Conservation (phyloP, 306 rosid species). For the Mucuna pruriens region DNA sequence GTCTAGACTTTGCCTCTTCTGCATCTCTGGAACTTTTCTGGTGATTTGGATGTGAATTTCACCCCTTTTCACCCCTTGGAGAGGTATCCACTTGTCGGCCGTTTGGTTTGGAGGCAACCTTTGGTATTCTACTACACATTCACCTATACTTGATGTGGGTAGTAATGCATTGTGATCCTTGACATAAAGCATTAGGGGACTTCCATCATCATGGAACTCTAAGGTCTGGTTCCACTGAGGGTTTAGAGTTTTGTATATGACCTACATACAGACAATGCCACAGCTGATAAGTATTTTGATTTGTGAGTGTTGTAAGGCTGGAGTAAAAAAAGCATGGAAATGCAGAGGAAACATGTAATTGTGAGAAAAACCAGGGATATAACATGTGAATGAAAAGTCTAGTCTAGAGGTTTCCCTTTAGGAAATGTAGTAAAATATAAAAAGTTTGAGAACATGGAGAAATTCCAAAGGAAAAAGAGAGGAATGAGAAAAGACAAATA, state of each 20-base stretch:
- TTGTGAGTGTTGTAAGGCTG: neutral
- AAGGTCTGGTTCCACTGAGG: slow-evolving; percentile 96
- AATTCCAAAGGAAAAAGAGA: neutral
- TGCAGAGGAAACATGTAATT: neutral
- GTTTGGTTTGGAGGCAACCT: slow-evolving; percentile 77
- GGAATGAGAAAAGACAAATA: neutral
- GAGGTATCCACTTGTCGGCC: slow-evolving; percentile 98
- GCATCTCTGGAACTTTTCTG: slow-evolving; percentile 76
- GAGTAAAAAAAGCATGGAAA: slow-evolving; percentile 4
- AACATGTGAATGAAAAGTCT: neutral
- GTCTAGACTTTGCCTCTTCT: slow-evolving; percentile 63
- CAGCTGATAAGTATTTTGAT: slow-evolving; percentile 14
- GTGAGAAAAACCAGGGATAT: neutral
- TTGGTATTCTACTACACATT: slow-evolving; percentile 88
- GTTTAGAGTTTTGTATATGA: slow-evolving; percentile 75
- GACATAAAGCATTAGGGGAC: slow-evolving; percentile 74
- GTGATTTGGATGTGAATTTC: slow-evolving; percentile 90
- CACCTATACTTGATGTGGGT: slow-evolving; percentile 81
- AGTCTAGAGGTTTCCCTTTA: neutral
- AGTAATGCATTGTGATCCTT: slow-evolving; percentile 87
- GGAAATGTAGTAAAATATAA: neutral
- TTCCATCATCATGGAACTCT: slow-evolving; percentile 87
- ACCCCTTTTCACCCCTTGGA: slow-evolving; percentile 88
- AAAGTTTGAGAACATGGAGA: neutral
- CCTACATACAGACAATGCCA: slow-evolving; percentile 59